A percentile compares a stretch with the other conserved stretches of the same genome.
phyloP scores from a whole-genome alignment of 2,329 filamentous ascomycete species.

The Waltergamsia citrina region DNA sequence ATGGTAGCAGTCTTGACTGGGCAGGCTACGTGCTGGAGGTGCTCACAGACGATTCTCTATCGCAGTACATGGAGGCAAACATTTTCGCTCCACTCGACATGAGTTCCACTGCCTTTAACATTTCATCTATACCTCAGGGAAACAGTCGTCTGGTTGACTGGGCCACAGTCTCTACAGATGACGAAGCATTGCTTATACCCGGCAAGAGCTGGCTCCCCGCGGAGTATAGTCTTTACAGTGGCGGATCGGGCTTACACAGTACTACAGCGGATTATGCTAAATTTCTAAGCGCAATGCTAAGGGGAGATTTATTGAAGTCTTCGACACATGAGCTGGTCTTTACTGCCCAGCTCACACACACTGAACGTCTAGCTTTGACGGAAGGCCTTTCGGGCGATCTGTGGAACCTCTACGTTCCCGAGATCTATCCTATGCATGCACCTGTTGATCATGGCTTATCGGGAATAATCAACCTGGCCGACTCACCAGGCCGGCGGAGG shows the following conservation, averaged over 20 bases:
- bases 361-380: constrained; percentile 16
- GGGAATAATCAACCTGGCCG: constrained; percentile 27
- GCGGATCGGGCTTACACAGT: constrained; percentile 31
- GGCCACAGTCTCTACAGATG: constrained; percentile 13
- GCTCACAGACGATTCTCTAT: constrained; percentile 24
- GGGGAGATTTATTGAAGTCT: background rate
- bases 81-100: constrained; percentile 26
- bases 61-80: constrained; percentile 24
- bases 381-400: constrained; percentile 11
- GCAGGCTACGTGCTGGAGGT: constrained; percentile 33
- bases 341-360: constrained; percentile 30
- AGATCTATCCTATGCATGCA: constrained; percentile 12
- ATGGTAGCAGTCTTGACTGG: constrained; percentile 37
- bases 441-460: constrained; percentile 21
- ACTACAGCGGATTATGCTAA: constrained; percentile 30
- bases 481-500: constrained; percentile 26
- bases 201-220: too few species aligned
- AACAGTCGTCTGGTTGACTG: background rate
- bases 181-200: too few species aligned
- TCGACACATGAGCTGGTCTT: constrained; percentile 15
- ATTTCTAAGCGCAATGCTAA: constrained; percentile 19
- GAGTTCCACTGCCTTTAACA: constrained; percentile 3
- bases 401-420: constrained; percentile 15
- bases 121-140: too few species aligned
- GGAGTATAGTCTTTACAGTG: too few species aligned